Percentiles rank a stretch among this genome's conserved stretches.
phyloP scores from a whole-genome alignment of 1,284 basidiomycete species.

The Cutaneotrichosporon curvatum region DNA sequence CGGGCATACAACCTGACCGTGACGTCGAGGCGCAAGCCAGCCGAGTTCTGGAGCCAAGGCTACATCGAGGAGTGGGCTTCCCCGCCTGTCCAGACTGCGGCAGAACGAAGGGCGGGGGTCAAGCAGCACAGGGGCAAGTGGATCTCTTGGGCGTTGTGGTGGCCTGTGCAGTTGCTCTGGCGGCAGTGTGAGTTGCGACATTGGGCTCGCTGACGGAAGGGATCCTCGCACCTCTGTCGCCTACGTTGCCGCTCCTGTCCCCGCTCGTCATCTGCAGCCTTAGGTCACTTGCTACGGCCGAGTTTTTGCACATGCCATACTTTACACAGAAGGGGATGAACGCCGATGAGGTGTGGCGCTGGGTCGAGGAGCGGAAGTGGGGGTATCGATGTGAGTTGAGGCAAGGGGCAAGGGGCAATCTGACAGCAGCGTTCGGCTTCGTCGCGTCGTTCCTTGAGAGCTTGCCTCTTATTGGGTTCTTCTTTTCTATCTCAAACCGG shows the following conservation, averaged over 20 bases:
- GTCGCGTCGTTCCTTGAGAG: slow-evolving; percentile 67
- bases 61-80: slow-evolving; percentile 80
- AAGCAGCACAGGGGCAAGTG: slow-evolving; percentile 28
- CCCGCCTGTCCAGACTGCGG: slow-evolving; percentile 52
- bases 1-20: slow-evolving; percentile 69
- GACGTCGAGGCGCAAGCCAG: slow-evolving; percentile 64
- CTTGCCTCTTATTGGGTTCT: slow-evolving; percentile 66
- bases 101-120: slow-evolving; percentile 18
- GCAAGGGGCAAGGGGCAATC: slow-evolving; percentile 14
- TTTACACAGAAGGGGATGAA: slow-evolving; percentile 76
- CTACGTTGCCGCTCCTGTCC: slow-evolving; percentile 62
- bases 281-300: slow-evolving; percentile 61
- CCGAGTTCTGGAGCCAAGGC: slow-evolving; percentile 67
- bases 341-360: slow-evolving; percentile 58
- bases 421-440: slow-evolving; percentile 65
- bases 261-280: slow-evolving; percentile 60
- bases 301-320: slow-evolving; percentile 66
- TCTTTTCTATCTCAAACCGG: slow-evolving; percentile 74
- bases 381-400: slow-evolving; percentile 61
- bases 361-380: slow-evolving; percentile 80
- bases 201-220: slow-evolving; percentile 47
- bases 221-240: slow-evolving; percentile 59
- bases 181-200: slow-evolving; percentile 47
- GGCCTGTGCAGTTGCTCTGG: slow-evolving; percentile 53
- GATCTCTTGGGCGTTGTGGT: slow-evolving; percentile 48